Conservation (phyloP, 2,329 filamentous ascomycete species). For the Aciculosporium take region DNA sequence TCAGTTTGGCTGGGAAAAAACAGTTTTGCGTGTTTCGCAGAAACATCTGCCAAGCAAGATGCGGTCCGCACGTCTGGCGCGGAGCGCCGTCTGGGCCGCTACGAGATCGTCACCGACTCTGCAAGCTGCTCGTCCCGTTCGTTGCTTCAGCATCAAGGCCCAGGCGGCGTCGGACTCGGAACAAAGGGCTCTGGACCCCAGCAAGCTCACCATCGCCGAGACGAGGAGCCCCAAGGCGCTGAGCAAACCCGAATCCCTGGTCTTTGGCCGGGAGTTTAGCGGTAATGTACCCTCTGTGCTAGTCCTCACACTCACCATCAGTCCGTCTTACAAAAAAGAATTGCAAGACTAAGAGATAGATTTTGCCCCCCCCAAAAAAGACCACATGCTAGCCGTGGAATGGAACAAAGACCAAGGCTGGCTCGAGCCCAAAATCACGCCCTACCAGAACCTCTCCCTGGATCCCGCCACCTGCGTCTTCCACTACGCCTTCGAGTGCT, state of each 20-base stretch:
- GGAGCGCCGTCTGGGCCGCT: conserved; percentile 20
- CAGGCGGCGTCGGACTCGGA: conserved; percentile 34
- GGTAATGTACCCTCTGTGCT: conserved; percentile 33
- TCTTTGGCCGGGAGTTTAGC: conserved; percentile 87
- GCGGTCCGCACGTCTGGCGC: conserved; percentile 17
- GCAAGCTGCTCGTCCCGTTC: conserved; percentile 16
- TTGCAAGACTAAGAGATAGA: neutral
- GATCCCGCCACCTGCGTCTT: conserved; percentile 95
- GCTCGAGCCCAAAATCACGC: conserved; percentile 68
- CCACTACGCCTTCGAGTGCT: conserved; percentile 96
- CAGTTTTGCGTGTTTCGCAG: neutral
- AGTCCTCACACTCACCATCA: neutral
- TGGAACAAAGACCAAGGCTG: conserved; percentile 81
- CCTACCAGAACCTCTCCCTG: conserved; percentile 93
- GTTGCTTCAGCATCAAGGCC: conserved; percentile 39
- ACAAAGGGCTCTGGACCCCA: conserved; percentile 59
- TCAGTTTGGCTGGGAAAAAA: too few species aligned
- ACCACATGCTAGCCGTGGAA: conserved; percentile 93
- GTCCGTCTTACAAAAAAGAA: neutral
- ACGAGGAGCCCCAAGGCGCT: conserved; percentile 63
- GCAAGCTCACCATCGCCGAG: conserved; percentile 59
- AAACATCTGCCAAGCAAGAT: conserved; percentile 12
- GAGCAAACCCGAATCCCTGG: conserved; percentile 61
- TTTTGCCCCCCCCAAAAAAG: conserved; percentile 29
- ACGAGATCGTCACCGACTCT: conserved; percentile 21